Evolutionary conservation across 306 rosid species (phyloP).

Genomic region (Cicer pinnatifidum): DNA sequence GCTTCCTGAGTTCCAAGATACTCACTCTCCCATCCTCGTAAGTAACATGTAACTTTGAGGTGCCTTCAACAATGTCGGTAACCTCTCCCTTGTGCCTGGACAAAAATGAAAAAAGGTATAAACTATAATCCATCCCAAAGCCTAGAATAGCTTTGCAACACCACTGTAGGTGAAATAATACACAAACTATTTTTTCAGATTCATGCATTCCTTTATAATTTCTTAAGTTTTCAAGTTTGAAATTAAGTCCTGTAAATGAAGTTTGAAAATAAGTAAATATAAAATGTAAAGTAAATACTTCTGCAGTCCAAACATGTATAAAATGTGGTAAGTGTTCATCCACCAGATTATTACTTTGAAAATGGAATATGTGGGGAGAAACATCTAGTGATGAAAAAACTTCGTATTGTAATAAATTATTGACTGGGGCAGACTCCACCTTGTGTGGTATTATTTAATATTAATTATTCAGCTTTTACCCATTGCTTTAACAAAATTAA

Average conservation of each 20-base stretch:
- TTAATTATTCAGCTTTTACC: background rate
- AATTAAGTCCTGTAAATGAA: background rate
- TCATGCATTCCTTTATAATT: background rate
- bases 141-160: background rate
- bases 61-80: slow-evolving; percentile 66
- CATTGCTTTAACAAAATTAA: background rate
- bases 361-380: slow-evolving; percentile 16
- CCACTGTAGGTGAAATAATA: slow-evolving; percentile 10
- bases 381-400: slow-evolving; percentile 6
- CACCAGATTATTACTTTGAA: background rate
- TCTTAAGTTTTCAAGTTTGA: slow-evolving; percentile 24
- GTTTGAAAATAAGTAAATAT: background rate
- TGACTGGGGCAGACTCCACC: slow-evolving; percentile 1
- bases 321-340: no score
- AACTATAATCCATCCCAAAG: slow-evolving; percentile 6
- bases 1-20: slow-evolving; percentile 75
- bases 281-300: background rate
- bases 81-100: slow-evolving; percentile 92
- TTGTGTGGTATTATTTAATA: background rate
- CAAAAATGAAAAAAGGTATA: background rate
- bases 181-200: background rate
- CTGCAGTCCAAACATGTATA: background rate
- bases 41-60: slow-evolving; percentile 69
- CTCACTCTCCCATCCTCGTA: slow-evolving; percentile 74
- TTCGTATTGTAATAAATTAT: background rate